Evolutionary conservation across 176 grass and related monocot genomes (phyloP), one percentile per base, ranked within the genome.

Genomic region (Bothriochloa decipiens): DNA sequence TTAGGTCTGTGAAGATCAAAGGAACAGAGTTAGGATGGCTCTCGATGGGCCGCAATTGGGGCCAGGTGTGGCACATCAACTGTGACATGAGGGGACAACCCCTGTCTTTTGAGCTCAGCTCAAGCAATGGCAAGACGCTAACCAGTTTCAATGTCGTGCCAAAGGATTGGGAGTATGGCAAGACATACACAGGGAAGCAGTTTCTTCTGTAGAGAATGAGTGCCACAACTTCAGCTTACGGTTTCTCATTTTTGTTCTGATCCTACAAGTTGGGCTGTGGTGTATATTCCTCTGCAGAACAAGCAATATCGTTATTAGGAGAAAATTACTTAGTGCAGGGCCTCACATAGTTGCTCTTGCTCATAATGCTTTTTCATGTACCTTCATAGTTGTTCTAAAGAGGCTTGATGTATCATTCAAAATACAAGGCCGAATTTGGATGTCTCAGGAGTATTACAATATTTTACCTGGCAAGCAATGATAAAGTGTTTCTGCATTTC

Each of bases 61-160:
- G 96, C 27, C 96, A 99, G 85, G 83, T 92, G 67, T 99, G 96
- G 96, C 96, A 99, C 79, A 96, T 99, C 76, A 99, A 89, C 79
- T 83, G 76, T 13, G 93, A 96, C 70, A 74, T 99, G 65, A 81
- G 57, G 70, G 86, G 91, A 7, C 96, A 96, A 68, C 90, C 96
- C n/a, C 77, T 99, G 40, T 96, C 96, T 0, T 99, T 99, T 2
- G 96, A 99, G 87, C 91, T 99, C 76, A 89, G 81, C 53, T 89
- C 89, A 36, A 92, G 93, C 66, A 91, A 99, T 12, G 81, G 91
- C 77, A 94, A 87, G 42, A 92, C 79, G 0, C 90, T 99, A 64
- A 94, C 96, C 63, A 83, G 76, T 29, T 99, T 87, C 32, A 99
- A 84, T 4, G 93, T 92, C 1, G 91, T 89, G 8, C 96, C 91